A percentile compares a stretch with the other conserved stretches of the same genome.
Conservation (phyloP, 208 protist species). For the Trypanosoma scelopori region DNA sequence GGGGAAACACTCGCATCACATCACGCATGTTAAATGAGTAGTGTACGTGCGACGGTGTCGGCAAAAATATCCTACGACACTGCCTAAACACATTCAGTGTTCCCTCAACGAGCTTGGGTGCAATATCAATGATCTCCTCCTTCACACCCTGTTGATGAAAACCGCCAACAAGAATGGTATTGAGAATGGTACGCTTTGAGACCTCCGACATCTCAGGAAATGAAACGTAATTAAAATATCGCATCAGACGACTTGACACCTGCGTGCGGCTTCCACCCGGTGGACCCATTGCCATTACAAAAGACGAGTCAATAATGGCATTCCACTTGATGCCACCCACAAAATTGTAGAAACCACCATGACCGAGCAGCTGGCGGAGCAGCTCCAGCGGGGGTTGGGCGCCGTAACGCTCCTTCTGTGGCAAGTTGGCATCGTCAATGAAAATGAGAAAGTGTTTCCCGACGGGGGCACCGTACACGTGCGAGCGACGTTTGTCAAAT, state of each 20-base stretch:
- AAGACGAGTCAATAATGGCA: conserved; percentile 93
- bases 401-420: conserved; percentile 91
- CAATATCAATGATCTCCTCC: conserved; percentile 56
- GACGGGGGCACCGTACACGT: conserved; percentile 85
- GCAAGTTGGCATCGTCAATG: conserved; percentile 93
- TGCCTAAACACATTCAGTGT: conserved; percentile 94
- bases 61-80: conserved; percentile 91
- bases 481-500: conserved; percentile 92
- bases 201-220: conserved; percentile 95
- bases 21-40: conserved; percentile 99
- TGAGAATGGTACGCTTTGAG: conserved; percentile 94
- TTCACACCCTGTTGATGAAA: conserved; percentile 70
- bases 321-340: conserved; percentile 84
- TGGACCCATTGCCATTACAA: conserved; percentile 97
- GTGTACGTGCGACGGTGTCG: conserved; percentile 97
- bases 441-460: conserved; percentile 93
- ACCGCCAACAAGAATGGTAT: conserved; percentile 91
- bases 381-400: conserved; percentile 94
- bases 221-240: conserved; percentile 97
- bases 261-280: conserved; percentile 94
- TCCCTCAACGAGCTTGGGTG: conserved; percentile 74
- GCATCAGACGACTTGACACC: conserved; percentile 96
- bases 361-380: conserved; percentile 89
- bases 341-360: conserved; percentile 92
- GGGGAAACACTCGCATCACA: conserved; percentile 96